Percentiles rank a stretch among this genome's conserved stretches.
These are phyloP conservation scores for Neonectria hederae DNA, from an alignment of 2,329 filamentous ascomycete genomes.

Conservation along the genomic window DNA sequence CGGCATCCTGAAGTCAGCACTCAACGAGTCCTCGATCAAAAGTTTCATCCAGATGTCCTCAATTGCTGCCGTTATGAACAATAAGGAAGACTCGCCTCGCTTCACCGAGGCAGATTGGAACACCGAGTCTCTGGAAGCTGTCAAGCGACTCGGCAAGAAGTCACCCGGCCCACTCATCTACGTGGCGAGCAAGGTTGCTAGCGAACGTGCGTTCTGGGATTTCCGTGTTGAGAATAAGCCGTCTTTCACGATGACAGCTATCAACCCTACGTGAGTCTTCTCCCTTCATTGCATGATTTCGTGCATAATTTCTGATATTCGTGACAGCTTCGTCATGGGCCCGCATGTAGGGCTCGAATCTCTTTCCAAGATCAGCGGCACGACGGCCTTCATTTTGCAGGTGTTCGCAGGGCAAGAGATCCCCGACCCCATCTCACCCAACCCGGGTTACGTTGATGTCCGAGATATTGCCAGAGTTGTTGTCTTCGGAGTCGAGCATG, in stretches of 20 bases:
- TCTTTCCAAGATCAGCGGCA: slow-evolving; percentile 31
- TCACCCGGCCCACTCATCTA: slow-evolving; percentile 33
- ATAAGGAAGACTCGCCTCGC: slow-evolving; percentile 12
- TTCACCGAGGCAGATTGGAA: slow-evolving; percentile 41
- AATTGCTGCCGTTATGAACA: slow-evolving; percentile 27
- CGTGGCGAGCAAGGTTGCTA: slow-evolving; percentile 34
- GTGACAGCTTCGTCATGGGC: slow-evolving; percentile 39
- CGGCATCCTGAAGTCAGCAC: slow-evolving; percentile 34
- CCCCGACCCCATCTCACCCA: slow-evolving; percentile 22
- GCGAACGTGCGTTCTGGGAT: slow-evolving; percentile 38
- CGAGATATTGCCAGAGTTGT: slow-evolving; percentile 37
- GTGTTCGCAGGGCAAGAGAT: slow-evolving; percentile 37
- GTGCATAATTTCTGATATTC: background rate
- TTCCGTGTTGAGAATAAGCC: slow-evolving; percentile 36
- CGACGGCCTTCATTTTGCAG: slow-evolving; percentile 37
- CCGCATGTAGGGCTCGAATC: slow-evolving; percentile 33
- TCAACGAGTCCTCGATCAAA: slow-evolving; percentile 34
- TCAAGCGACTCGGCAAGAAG: slow-evolving; percentile 35
- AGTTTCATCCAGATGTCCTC: slow-evolving; percentile 41
- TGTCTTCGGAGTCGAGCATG: slow-evolving; percentile 34
- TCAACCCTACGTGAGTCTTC: slow-evolving; percentile 36
- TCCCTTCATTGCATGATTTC: too few relatives aligned
- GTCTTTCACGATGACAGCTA: slow-evolving; percentile 34
- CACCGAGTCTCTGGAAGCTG: slow-evolving; percentile 22
- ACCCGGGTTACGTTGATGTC: slow-evolving; percentile 35